These are phyloP conservation scores for Cryoendolithus antarcticus DNA, from an alignment of 2,329 filamentous ascomycete species.

Conservation along the genomic window DNA sequence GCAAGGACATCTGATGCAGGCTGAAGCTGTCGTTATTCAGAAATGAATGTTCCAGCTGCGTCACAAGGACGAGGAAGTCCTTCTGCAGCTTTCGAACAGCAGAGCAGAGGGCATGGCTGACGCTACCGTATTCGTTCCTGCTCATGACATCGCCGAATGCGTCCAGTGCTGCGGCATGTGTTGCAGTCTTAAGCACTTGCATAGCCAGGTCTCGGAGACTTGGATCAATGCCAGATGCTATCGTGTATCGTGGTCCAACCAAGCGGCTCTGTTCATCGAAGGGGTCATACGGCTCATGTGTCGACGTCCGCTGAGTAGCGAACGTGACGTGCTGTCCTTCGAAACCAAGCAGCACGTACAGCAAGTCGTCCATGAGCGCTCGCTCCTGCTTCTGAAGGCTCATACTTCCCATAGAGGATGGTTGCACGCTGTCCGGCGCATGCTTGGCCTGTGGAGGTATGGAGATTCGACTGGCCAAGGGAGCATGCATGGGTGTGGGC, in stretches of 20 bases:
- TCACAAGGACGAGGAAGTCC: conserved; percentile 85
- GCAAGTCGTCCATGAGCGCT: conserved; percentile 74
- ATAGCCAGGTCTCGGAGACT: conserved; percentile 77
- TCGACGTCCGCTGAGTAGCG: conserved; percentile 22
- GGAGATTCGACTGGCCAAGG: conserved; percentile 57
- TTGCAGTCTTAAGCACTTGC: conserved; percentile 88
- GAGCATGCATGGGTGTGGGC: conserved; percentile 46
- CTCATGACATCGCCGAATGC: conserved; percentile 92
- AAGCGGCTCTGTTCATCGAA: conserved; percentile 75
- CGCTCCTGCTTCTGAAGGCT: conserved; percentile 73
- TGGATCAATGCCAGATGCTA: conserved; percentile 75
- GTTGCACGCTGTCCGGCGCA: conserved; percentile 57
- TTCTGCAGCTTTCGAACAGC: conserved; percentile 82
- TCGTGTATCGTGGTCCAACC: conserved; percentile 66
- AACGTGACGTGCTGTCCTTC: conserved; percentile 94
- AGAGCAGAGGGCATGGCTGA: conserved; percentile 94
- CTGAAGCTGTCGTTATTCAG: conserved; percentile 83
- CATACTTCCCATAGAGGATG: conserved; percentile 55
- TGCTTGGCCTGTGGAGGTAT: conserved; percentile 50
- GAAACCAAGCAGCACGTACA: conserved; percentile 96
- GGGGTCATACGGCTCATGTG: conserved; percentile 63
- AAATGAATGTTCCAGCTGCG: conserved; percentile 86
- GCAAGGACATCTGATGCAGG: conserved; percentile 81
- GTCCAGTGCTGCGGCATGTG: conserved; percentile 82
- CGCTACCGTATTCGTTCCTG: conserved; percentile 79